Percentiles rank a stretch among this genome's conserved stretches.
Evolutionary conservation across 805 yeast species (phyloP).

Genomic region (Jamesozyma jinghongensis): DNA sequence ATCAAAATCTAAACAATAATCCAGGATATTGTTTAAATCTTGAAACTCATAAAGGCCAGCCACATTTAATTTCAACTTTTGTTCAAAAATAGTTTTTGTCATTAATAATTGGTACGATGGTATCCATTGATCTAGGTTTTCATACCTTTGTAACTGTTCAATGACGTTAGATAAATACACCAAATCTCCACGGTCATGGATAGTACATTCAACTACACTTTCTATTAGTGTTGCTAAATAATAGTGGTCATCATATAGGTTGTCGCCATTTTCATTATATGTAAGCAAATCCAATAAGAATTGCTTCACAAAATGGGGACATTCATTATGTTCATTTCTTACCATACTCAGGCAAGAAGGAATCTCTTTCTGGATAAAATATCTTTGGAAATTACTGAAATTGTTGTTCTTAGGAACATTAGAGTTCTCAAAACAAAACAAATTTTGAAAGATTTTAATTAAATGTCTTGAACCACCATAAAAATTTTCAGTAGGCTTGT

Average conservation of each 20-base stretch:
- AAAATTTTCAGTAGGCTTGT: constrained; percentile 26
- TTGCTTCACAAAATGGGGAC: constrained; percentile 50
- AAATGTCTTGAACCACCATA: constrained; percentile 59
- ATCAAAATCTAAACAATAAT: constrained; percentile 35
- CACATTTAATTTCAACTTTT: constrained; percentile 50
- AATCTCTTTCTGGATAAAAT: constrained; percentile 62
- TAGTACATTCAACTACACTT: constrained; percentile 39
- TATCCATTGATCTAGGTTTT: constrained; percentile 77
- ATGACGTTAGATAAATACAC: constrained; percentile 40
- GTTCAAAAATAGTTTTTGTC: constrained; percentile 46
- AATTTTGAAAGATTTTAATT: constrained; percentile 53
- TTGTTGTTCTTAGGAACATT: constrained; percentile 72
- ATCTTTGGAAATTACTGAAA: constrained; percentile 59
- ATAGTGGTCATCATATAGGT: constrained; percentile 62
- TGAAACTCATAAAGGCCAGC: constrained; percentile 44
- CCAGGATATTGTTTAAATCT: constrained; percentile 43
- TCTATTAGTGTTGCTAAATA: constrained; percentile 53
- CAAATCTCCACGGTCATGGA: constrained; percentile 28
- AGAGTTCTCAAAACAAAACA: constrained; percentile 64
- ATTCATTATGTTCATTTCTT: constrained; percentile 50
- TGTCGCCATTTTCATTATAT: constrained; percentile 78
- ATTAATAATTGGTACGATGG: constrained; percentile 51
- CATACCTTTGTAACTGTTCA: constrained; percentile 63
- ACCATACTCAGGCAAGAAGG: constrained; percentile 53
- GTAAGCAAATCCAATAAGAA: constrained; percentile 63